A percentile compares a stretch with the other conserved stretches of the same genome.
These are phyloP conservation scores for Tolypocladium tundrense DNA, from an alignment of 2,329 filamentous ascomycete genomes.

Conservation along the genomic window DNA sequence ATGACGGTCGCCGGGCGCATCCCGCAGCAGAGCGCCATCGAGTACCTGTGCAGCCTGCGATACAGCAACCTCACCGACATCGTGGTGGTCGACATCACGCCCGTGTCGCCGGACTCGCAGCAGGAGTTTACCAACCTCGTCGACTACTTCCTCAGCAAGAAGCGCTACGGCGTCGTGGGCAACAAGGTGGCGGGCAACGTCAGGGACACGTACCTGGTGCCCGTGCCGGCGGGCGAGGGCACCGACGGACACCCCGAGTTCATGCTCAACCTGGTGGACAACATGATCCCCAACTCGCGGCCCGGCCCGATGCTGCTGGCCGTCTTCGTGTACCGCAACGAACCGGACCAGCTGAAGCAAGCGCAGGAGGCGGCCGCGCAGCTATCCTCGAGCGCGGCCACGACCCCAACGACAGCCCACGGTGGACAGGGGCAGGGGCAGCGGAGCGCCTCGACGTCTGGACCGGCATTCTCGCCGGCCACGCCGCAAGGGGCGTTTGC, in stretches of 20 bases:
- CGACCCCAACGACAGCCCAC: not conserved
- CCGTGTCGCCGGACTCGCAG: conserved; percentile 49
- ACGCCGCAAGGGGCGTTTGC: conserved; percentile 25
- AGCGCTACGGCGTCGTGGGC: conserved; percentile 78
- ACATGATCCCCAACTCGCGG: conserved; percentile 61
- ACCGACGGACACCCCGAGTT: conserved; percentile 65
- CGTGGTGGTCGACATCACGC: conserved; percentile 63
- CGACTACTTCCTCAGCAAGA: conserved; percentile 73
- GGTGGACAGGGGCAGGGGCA: conserved; percentile 20
- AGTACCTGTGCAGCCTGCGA: conserved; percentile 80
- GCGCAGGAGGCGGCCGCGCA: conserved; percentile 10
- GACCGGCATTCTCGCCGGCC: conserved; percentile 44
- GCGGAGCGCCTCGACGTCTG: conserved; percentile 37
- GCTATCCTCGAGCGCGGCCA: not conserved
- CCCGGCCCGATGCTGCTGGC: conserved; percentile 70
- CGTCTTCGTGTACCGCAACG: conserved; percentile 72
- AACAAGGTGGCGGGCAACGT: conserved; percentile 67
- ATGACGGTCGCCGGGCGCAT: conserved; percentile 73
- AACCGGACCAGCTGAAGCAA: conserved; percentile 26
- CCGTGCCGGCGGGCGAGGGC: conserved; percentile 59
- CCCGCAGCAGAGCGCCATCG: conserved; percentile 69
- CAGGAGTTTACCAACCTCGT: conserved; percentile 66
- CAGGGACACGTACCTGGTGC: conserved; percentile 84
- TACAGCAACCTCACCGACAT: conserved; percentile 79
- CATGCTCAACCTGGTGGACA: conserved; percentile 78